Percentiles rank a stretch among this genome's conserved stretches.
Evolutionary conservation across 768 basidiomycete genomes (phyloP).

Genomic region (Galerina marginata): DNA sequence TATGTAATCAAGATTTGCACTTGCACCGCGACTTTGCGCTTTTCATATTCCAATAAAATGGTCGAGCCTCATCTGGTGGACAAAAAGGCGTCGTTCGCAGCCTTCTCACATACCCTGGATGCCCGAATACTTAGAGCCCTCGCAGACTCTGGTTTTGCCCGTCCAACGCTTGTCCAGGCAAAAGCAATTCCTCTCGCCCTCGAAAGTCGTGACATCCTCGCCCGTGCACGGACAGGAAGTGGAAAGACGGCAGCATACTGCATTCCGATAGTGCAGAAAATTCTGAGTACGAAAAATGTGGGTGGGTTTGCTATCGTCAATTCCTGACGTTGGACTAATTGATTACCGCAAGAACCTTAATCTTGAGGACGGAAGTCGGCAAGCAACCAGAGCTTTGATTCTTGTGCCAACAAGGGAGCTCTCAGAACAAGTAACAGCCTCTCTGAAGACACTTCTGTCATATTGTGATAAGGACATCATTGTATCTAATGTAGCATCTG

Average conservation of each 20-base stretch:
- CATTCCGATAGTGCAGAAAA: slow-evolving; percentile 88
- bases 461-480: slow-evolving; percentile 84
- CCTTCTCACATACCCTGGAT: slow-evolving; percentile 83
- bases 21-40: background rate
- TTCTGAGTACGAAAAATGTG: slow-evolving; percentile 81
- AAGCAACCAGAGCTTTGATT: slow-evolving; percentile 75
- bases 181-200: slow-evolving; percentile 93
- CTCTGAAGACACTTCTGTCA: slow-evolving; percentile 64
- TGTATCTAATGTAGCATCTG: slow-evolving; percentile 78
- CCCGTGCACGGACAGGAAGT: slow-evolving; percentile 92
- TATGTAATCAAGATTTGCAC: slow-evolving; percentile 24
- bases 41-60: slow-evolving; percentile 34
- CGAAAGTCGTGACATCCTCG: slow-evolving; percentile 88
- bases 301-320: slow-evolving; percentile 35
- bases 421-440: slow-evolving; percentile 84
- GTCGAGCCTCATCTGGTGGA: slow-evolving; percentile 54
- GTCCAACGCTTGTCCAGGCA: slow-evolving; percentile 90
- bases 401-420: slow-evolving; percentile 93
- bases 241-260: slow-evolving; percentile 98
- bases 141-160: slow-evolving; percentile 87
- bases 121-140: slow-evolving; percentile 85
- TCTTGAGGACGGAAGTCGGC: slow-evolving; percentile 45
- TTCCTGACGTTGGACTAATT: slow-evolving; percentile 10
- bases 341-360: slow-evolving; percentile 38
- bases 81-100: slow-evolving; percentile 53